phyloP scores from a whole-genome alignment of 2,329 filamentous ascomycete species.

The Calonectria pseudoturangicola region DNA sequence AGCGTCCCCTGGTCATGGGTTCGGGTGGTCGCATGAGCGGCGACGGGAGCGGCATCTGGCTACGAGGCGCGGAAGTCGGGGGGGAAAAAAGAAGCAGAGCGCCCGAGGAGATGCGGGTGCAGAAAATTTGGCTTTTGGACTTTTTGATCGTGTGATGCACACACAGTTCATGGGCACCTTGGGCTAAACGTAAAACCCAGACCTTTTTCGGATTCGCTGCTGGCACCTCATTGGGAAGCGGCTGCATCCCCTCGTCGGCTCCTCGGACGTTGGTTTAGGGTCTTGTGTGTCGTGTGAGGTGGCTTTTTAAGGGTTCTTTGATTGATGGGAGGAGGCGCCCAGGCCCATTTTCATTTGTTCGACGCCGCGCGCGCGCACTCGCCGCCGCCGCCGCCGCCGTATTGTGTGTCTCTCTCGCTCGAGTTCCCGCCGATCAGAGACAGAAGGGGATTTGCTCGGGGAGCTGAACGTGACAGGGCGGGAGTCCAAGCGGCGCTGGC shows the following conservation, averaged over 20 bases:
- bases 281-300: neutral
- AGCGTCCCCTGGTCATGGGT: constrained; percentile 27
- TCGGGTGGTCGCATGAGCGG: constrained; percentile 40
- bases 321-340: neutral
- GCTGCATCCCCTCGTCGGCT: neutral
- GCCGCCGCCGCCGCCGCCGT: neutral
- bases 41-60: neutral
- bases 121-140: neutral
- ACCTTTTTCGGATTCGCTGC: neutral
- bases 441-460: neutral
- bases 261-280: neutral
- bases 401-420: neutral
- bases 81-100: neutral
- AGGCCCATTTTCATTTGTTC: neutral
- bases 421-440: constrained; percentile 1
- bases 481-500: neutral
- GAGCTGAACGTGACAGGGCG: constrained; percentile 12
- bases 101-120: constrained; percentile 2
- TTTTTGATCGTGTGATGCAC: neutral
- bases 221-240: neutral
- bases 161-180: neutral
- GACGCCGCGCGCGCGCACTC: neutral
- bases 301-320: neutral
- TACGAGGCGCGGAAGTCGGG: constrained; percentile 34
- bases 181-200: neutral